Evolutionary conservation across 345 rosid genomes (phyloP).

Genomic region (Schrenkiella parvula): DNA sequence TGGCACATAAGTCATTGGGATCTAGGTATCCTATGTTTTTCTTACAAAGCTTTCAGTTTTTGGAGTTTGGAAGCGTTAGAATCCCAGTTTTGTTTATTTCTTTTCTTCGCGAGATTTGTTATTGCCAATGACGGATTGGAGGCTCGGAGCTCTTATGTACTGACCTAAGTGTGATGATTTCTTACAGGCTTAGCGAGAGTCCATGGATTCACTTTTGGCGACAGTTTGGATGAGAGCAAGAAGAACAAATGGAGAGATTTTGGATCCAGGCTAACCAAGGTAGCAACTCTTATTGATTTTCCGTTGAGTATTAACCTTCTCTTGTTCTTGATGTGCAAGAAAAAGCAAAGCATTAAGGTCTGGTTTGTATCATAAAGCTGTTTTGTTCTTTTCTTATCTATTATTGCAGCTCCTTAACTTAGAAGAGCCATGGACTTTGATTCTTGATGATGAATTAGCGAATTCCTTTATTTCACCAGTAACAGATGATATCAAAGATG

Average conservation of each 20-base stretch:
- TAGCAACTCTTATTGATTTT: slow-evolving; percentile 10
- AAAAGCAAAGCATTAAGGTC: background rate
- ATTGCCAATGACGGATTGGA: background rate
- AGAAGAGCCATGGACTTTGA: slow-evolving; percentile 69
- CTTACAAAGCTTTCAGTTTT: background rate
- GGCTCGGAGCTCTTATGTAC: background rate
- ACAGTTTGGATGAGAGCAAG: slow-evolving; percentile 66
- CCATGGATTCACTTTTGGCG: slow-evolving; percentile 91
- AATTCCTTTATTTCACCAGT: slow-evolving; percentile 80
- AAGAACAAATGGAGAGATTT: slow-evolving; percentile 72
- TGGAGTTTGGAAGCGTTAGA: background rate
- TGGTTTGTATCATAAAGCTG: background rate
- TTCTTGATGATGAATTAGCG: slow-evolving; percentile 80
- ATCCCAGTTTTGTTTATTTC: background rate
- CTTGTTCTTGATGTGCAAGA: background rate
- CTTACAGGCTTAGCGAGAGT: slow-evolving; percentile 76
- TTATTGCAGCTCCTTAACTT: slow-evolving; percentile 56
- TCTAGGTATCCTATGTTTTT: background rate
- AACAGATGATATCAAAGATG: slow-evolving; percentile 78
- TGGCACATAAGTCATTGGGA: background rate
- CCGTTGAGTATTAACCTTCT: background rate
- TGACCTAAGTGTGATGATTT: background rate
- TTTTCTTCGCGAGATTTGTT: background rate
- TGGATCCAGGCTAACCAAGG: slow-evolving; percentile 59
- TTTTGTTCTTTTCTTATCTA: background rate